Percentiles rank a stretch among this genome's conserved stretches.
phyloP scores from a whole-genome alignment of 1,284 basidiomycete genomes.

The Tylopilus sp. region DNA sequence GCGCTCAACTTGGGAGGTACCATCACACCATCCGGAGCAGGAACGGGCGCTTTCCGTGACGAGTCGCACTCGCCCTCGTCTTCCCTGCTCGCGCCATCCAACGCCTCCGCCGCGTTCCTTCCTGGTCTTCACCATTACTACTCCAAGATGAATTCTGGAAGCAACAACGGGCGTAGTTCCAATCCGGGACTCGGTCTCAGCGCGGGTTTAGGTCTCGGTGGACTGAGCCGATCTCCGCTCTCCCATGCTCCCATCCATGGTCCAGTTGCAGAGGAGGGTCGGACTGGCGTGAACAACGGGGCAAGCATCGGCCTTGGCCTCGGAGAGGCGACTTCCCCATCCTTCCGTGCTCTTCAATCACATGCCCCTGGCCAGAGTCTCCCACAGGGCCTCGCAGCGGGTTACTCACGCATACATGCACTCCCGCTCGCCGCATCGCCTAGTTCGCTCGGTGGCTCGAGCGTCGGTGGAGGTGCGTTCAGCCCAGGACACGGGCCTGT shows the following conservation, averaged over 20 bases:
- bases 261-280: conserved; percentile 34
- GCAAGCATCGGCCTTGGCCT: conserved; percentile 26
- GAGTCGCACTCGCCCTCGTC: conserved; percentile 40
- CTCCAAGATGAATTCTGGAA: conserved; percentile 42
- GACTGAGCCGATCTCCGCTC: conserved; percentile 31
- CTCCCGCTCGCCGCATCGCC: conserved; percentile 49
- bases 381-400: conserved; percentile 84
- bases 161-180: conserved; percentile 19
- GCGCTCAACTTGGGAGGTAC: conserved; percentile 17
- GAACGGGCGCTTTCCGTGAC: conserved; percentile 31
- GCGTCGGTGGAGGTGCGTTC: conserved; percentile 27
- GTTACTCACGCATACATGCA: conserved; percentile 80
- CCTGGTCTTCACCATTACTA: conserved; percentile 63
- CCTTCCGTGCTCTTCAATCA: conserved; percentile 63
- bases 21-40: conserved; percentile 11
- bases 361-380: conserved; percentile 84
- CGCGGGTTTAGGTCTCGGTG: conserved; percentile 25
- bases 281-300: conserved; percentile 28
- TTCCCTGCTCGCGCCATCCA: conserved; percentile 53
- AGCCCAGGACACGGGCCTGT: conserved; percentile 33
- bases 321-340: conserved; percentile 52
- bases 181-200: conserved; percentile 24
- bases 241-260: conserved; percentile 30
- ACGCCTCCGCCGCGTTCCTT: conserved; percentile 76
- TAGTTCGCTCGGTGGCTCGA: conserved; percentile 29